Base-by-base conservation (phyloP, 306 rosid species). In the Psophocarpus tetragonolobus region DNA sequence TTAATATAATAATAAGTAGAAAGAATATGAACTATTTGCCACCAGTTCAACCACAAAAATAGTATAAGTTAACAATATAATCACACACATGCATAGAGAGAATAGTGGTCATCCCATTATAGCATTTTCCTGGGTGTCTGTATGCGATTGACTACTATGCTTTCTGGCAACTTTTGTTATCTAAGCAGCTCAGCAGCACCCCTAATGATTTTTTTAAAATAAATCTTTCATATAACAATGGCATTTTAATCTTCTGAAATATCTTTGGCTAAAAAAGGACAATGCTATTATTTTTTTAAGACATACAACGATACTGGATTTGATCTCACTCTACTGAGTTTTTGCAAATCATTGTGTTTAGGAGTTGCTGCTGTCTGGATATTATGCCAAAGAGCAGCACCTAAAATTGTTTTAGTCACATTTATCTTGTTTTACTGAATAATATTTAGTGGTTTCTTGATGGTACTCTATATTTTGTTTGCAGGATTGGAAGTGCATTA, bases 401-500 rank as follows among this genome's bases (percentile, higher is more conserved):
- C 74, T 33, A 58, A 71, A 58, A 5, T 62, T 66, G 29, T 71
- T 71, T 13, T 14, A 26, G 42, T 62, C 50, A 47, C 30, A 79
- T 27, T 56, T 78, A 10, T 2, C 18, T 4, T 63, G 39, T 32
- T 68, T 10, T 78, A 10, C 67, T 38, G 78, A 67, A 44, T 68
- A 70, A 74, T 72, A 69, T 71, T 58, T 41, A 67, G 69, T 63
- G 17, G 70, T 76, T 78, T 73, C 78, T 56, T 79, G 56, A 81
- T 76, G 61, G 54, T 71, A 51, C 26, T 72, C 71, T 39, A 77
- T 61, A 33, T 72, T 75, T 82, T 81, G 17, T 84, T 86, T 87
- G 87, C 83, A 95, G 98, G 98, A 95, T 75, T 95, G 98, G 98
- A 95, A 91, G 85, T 89, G 97, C 83, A 95, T 92, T 44, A 68